Conservation (phyloP, 495 filamentous ascomycete species). For the Bombardia bombarda region DNA sequence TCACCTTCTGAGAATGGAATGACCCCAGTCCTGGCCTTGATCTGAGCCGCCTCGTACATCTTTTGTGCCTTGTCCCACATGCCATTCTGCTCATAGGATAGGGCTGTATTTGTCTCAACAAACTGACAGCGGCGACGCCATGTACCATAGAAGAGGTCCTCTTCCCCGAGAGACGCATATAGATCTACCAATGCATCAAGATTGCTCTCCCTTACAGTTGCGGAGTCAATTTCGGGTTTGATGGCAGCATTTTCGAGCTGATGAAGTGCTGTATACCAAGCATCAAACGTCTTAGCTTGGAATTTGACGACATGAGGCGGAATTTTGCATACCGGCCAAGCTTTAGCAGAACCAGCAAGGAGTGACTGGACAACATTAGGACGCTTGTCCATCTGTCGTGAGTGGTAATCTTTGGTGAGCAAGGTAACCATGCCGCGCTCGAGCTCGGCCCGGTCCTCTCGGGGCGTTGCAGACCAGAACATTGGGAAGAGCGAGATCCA, state of each 20-base stretch:
- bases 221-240: constrained; percentile 73
- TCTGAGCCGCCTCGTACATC: constrained; percentile 92
- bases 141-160: constrained; percentile 95
- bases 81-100: constrained; percentile 97
- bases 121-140: constrained; percentile 95
- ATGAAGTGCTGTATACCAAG: constrained; percentile 83
- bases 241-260: constrained; percentile 81
- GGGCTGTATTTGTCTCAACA: constrained; percentile 88
- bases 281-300: constrained; percentile 81
- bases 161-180: constrained; percentile 82
- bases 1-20: constrained; percentile 93
- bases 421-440: constrained; percentile 80
- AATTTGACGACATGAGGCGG: constrained; percentile 95
- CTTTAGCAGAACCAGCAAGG: constrained; percentile 72
- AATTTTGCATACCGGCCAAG: constrained; percentile 78
- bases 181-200: constrained; percentile 88
- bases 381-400: constrained; percentile 83
- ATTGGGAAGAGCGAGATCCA: constrained; percentile 90
- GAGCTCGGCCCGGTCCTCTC: constrained; percentile 84
- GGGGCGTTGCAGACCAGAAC: constrained; percentile 81
- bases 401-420: constrained; percentile 90
- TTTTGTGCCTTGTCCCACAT: constrained; percentile 99
- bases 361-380: constrained; percentile 92
- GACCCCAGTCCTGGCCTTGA: constrained; percentile 88
- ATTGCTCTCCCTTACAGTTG: constrained; percentile 80